Evolutionary conservation across 2,329 filamentous ascomycete genomes (phyloP).

Genomic region (Penicillium sp.): DNA sequence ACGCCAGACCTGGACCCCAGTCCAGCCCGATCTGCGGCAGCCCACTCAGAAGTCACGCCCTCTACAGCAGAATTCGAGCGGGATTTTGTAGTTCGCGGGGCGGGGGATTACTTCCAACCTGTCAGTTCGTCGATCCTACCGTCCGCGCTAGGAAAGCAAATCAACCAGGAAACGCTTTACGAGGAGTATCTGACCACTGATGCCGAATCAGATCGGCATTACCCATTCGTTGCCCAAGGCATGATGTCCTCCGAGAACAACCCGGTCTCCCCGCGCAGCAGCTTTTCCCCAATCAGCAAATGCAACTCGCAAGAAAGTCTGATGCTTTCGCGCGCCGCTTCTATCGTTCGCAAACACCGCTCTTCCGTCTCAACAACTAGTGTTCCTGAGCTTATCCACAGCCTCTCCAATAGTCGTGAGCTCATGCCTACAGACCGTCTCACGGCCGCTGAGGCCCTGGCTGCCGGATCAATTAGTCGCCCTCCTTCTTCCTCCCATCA

Average conservation of each 20-base stretch:
- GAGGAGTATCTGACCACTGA: conserved; percentile 50
- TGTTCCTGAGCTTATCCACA: conserved; percentile 50
- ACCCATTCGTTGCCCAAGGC: conserved; percentile 47
- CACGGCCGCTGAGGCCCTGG: conserved; percentile 26
- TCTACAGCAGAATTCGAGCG: conserved; percentile 33
- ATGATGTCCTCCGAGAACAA: conserved; percentile 46
- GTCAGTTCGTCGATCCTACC: conserved; percentile 37
- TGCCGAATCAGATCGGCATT: conserved; percentile 52
- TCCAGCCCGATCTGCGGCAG: conserved; percentile 34
- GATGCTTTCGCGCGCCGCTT: conserved; percentile 55
- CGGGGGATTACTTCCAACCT: conserved; percentile 38
- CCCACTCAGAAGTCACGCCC: conserved; percentile 36
- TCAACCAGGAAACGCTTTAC: conserved; percentile 41
- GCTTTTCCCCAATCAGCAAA: conserved; percentile 58
- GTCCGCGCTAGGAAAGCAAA: conserved; percentile 36
- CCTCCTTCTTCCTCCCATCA: conserved; percentile 35
- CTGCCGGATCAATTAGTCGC: conserved; percentile 16
- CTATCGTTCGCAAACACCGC: conserved; percentile 51
- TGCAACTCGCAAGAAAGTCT: conserved; percentile 63
- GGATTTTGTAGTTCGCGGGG: conserved; percentile 27
- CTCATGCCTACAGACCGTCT: conserved; percentile 31
- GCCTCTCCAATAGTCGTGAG: conserved; percentile 46
- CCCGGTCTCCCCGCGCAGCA: conserved; percentile 50
- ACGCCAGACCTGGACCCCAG: conserved; percentile 40
- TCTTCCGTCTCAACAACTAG: conserved; percentile 52